Conservation (phyloP, 768 basidiomycete species). For the Russula ochroleuca region DNA sequence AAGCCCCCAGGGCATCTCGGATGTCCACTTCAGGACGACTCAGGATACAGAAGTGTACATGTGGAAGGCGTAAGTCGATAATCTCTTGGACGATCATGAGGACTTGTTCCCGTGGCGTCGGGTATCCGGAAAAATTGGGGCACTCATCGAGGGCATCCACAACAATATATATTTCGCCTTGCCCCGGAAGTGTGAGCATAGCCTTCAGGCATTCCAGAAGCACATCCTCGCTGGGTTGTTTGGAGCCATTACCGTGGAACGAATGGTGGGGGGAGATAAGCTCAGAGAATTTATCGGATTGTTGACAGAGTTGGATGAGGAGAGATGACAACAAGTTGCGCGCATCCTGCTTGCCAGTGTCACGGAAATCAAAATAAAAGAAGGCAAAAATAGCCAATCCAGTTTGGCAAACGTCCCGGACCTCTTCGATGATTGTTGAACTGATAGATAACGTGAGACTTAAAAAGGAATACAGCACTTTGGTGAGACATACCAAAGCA, state of each 20-base stretch:
- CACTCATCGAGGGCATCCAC: too few relatives aligned
- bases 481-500: neutral
- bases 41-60: too few relatives aligned
- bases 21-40: too few relatives aligned
- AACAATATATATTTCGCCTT: too few relatives aligned
- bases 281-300: neutral
- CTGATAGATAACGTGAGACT: neutral
- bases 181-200: neutral
- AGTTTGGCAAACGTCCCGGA: neutral
- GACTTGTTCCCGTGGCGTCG: too few relatives aligned
- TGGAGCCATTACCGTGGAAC: neutral
- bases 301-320: neutral
- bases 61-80: neutral
- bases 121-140: too few relatives aligned
- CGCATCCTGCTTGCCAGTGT: neutral
- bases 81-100: too few relatives aligned
- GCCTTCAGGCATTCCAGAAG: neutral
- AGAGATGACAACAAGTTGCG: neutral
- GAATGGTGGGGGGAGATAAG: neutral
- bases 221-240: neutral
- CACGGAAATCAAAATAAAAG: neutral
- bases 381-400: neutral
- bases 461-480: neutral
- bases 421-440: neutral
- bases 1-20: too few relatives aligned